phyloP scores from a whole-genome alignment of 495 filamentous ascomycete genomes.

The Amniculicola lignicola region DNA sequence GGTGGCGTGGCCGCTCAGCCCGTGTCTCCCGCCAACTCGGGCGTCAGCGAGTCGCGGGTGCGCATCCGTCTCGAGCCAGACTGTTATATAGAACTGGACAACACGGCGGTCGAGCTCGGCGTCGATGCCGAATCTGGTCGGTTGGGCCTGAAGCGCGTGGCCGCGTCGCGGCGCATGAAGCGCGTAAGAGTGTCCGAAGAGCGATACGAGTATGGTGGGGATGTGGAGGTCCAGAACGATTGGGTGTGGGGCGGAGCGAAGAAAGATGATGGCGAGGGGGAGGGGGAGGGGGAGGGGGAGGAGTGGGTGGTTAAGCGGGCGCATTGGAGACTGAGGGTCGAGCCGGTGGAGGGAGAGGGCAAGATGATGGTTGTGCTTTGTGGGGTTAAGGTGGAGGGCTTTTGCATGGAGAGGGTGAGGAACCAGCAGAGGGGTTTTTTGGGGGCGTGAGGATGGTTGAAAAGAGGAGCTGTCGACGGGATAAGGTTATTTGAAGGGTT shows the following conservation, averaged over 20 bases:
- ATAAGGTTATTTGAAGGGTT: no score
- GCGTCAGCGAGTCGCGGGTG: conserved; percentile 67
- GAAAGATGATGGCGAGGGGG: conserved; percentile 3
- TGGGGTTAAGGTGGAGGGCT: conserved; percentile 78
- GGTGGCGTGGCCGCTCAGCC: conserved; percentile 53
- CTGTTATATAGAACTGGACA: conserved; percentile 71
- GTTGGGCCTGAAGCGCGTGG: neutral
- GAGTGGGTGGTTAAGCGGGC: conserved; percentile 74
- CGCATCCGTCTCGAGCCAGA: conserved; percentile 64
- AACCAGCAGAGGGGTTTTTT: conserved; percentile 71
- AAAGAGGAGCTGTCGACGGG: no score
- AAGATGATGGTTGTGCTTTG: conserved; percentile 63
- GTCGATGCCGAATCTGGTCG: conserved; percentile 13
- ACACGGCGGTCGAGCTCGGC: conserved; percentile 35
- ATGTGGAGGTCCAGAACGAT: conserved; percentile 18
- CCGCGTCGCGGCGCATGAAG: conserved; percentile 23
- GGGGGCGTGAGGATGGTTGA: neutral
- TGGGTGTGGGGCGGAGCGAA: conserved; percentile 33
- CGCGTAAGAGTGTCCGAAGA: conserved; percentile 23
- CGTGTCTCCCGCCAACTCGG: conserved; percentile 65
- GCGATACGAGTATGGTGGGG: conserved; percentile 7
- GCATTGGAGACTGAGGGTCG: conserved; percentile 78
- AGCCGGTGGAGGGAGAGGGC: conserved; percentile 41
- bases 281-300: conserved; percentile 26
- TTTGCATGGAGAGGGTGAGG: conserved; percentile 62